Evolutionary conservation across 352 stramenopile genomes (phyloP), one percentile per base, ranked within the genome.

Genomic region (Plasmopara muralis): DNA sequence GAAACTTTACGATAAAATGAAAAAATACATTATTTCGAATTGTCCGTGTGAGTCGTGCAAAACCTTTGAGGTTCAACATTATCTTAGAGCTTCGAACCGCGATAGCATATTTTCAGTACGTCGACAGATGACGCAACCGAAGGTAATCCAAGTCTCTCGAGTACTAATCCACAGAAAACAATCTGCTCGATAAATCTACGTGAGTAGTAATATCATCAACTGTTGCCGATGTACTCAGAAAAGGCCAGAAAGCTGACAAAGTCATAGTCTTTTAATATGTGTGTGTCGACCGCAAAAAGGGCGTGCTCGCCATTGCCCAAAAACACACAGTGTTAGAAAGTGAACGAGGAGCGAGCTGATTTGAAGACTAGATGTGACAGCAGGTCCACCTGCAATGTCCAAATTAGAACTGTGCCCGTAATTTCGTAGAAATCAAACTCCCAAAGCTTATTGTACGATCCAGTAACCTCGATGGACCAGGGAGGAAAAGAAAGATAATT

Each of bases 21-120:
- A 38, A 28, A 51, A 38, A 51, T 0, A 25, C 3, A 13, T 57
- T 57, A 12, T 57, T 50, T 34, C 42, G 51, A 6, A 51, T 38
- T 25, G 35, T 34, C 43, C 51, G 51, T 0, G 51, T 51, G 25
- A 58, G 20, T 18, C 41, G 46, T 12, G 37, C 41, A 5, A 52
- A 25, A 18, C n/a, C 37, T 38, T 4, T 41, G 34, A 13, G 47
- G 37, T 9, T 50, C 40, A 10, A 38, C n/a, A 51, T 20, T 37
- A 58, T 42, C 8, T 58, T 58, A 28, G 35, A 30, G 16, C 43
- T 52, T 25, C 43, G 47, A 33, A 44, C 47, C 2, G 43, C 20
- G 13, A 52, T 30, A 10, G 51, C 14, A 1, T 20, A 12, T 3
- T 15, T 13, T 33, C 50, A 57, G 6, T 52, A 52, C 9, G 4